Evolutionary conservation across 352 stramenopile species (phyloP).

Genomic region (Pythium folliculosum): DNA sequence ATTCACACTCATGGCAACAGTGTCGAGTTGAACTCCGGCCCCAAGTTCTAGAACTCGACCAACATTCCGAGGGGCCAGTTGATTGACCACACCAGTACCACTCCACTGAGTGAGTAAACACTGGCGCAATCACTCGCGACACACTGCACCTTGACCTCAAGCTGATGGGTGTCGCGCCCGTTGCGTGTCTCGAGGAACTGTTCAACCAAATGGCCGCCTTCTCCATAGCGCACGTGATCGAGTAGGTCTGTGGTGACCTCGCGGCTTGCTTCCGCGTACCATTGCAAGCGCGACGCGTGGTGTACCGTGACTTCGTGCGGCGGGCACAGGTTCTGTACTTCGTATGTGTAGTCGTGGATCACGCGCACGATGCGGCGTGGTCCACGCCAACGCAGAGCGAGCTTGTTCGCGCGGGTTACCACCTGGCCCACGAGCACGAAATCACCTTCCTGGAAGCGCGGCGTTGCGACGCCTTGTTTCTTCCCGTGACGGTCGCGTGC

Average conservation of each 20-base stretch:
- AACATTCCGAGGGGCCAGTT: slow-evolving; percentile 5
- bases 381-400: slow-evolving; percentile 5
- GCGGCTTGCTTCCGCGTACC: neutral
- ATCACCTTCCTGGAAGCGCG: neutral
- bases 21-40: slow-evolving; percentile 4
- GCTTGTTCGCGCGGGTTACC: slow-evolving; percentile 1
- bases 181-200: neutral
- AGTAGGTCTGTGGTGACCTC: neutral
- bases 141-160: neutral
- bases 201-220: slow-evolving; percentile 27
- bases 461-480: neutral
- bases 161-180: too few relatives aligned
- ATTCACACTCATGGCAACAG: neutral
- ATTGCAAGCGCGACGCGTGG: neutral
- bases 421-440: slow-evolving; percentile 10
- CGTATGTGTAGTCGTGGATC: neutral
- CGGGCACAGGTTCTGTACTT: neutral
- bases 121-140: slow-evolving; percentile 5
- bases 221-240: slow-evolving; percentile 4
- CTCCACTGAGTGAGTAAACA: slow-evolving; percentile 6
- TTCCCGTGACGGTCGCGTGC: neutral
- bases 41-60: slow-evolving; percentile 11
- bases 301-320: neutral
- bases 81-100: slow-evolving; percentile 7
- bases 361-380: neutral